Evolutionary conservation across 257 asterid species (phyloP).

Genomic region (Gardenia jasminoides): DNA sequence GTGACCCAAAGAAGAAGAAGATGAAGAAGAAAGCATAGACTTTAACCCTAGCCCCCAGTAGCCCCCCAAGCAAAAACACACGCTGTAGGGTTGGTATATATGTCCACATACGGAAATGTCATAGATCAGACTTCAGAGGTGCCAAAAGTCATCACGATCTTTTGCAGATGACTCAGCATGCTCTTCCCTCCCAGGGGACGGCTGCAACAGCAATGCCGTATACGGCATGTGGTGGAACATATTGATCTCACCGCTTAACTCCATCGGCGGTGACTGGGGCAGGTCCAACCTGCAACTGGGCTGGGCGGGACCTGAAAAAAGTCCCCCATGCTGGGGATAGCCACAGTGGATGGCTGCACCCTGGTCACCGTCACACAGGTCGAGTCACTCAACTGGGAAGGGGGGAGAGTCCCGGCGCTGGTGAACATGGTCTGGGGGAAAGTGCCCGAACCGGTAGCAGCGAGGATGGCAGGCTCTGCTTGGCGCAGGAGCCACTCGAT

Average conservation of each 20-base stretch:
- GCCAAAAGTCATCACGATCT: background rate
- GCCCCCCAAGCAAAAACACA: too few relatives aligned
- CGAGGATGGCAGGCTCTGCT: conserved; percentile 62
- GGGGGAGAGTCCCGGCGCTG: conserved; percentile 18
- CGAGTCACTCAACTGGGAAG: conserved; percentile 21
- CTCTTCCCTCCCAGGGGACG: conserved; percentile 44
- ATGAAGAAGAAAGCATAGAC: background rate
- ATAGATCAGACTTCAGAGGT: background rate
- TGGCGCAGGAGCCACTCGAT: conserved; percentile 79
- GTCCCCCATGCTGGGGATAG: background rate
- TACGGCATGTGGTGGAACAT: conserved; percentile 61
- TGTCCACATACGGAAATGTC: too few relatives aligned
- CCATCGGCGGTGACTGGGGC: conserved; percentile 45
- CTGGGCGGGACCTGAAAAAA: background rate
- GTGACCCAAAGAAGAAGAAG: background rate
- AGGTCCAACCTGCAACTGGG: conserved; percentile 51
- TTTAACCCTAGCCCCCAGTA: background rate
- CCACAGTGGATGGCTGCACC: conserved; percentile 13
- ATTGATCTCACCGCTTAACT: conserved; percentile 23
- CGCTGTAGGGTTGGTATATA: background rate
- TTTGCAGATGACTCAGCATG: conserved; percentile 13
- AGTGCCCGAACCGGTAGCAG: conserved; percentile 70
- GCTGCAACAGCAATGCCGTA: conserved; percentile 64
- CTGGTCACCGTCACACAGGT: conserved; percentile 14
- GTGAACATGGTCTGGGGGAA: conserved; percentile 45